Conservation (phyloP, 352 stramenopile genomes). For the Phytopythium oedochilum region DNA sequence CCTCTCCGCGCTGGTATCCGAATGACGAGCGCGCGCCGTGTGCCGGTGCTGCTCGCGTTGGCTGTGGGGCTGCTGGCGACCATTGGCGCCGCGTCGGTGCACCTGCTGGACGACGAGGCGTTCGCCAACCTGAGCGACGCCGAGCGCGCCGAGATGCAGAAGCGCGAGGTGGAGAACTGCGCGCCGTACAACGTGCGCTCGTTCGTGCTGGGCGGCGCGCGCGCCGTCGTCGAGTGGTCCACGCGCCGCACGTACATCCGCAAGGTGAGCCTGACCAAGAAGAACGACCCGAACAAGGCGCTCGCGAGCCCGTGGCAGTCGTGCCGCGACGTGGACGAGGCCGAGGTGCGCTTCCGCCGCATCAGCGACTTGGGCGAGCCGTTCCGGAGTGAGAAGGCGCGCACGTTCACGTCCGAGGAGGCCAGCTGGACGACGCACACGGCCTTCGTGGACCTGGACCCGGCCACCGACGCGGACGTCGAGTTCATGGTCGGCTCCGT, state of each 20-base stretch:
- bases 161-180: constrained; percentile 84
- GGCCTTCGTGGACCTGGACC: constrained; percentile 46
- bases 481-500: constrained; percentile 76
- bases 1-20: neutral
- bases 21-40: neutral
- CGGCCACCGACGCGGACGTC: constrained; percentile 17
- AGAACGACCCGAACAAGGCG: constrained; percentile 14
- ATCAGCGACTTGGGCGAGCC: constrained; percentile 25
- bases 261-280: constrained; percentile 50
- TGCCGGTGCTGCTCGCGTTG: neutral
- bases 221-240: constrained; percentile 63
- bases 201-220: constrained; percentile 39
- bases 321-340: constrained; percentile 52
- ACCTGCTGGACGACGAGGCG: constrained; percentile 30
- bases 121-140: constrained; percentile 41
- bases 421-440: constrained; percentile 65
- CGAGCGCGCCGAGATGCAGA: constrained; percentile 55
- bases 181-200: constrained; percentile 77
- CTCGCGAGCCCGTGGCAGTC: constrained; percentile 57
- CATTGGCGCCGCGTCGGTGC: constrained; percentile 5
- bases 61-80: constrained; percentile 5
- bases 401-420: constrained; percentile 44
- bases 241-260: constrained; percentile 69
- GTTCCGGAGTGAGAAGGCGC: constrained; percentile 40
- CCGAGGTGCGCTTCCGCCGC: constrained; percentile 53